Evolutionary conservation across 805 yeast species (phyloP).

Genomic region (Teunomyces funiuensis): DNA sequence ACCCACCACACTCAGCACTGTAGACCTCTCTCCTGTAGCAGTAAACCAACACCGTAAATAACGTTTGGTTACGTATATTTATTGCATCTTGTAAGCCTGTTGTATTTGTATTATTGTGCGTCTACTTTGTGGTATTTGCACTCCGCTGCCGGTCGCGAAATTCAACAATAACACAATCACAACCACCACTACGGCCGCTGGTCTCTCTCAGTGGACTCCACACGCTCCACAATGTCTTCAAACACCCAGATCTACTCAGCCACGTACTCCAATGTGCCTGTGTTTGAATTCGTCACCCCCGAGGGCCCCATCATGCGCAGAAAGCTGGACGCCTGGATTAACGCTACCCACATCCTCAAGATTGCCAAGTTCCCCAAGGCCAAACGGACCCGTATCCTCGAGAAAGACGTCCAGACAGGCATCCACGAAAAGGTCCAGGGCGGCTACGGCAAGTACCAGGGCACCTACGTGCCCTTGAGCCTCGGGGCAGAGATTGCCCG

Average conservation of each 20-base stretch:
- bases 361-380: slow-evolving; percentile 69
- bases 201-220: no score
- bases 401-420: slow-evolving; percentile 62
- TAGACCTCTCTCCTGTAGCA: no score
- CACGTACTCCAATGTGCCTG: slow-evolving; percentile 74
- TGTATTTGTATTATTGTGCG: no score
- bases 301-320: slow-evolving; percentile 75
- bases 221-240: background rate
- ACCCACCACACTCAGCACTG: no score
- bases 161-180: no score
- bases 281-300: slow-evolving; percentile 60
- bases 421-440: slow-evolving; percentile 71
- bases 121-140: no score
- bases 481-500: slow-evolving; percentile 41
- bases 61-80: no score
- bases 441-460: slow-evolving; percentile 68
- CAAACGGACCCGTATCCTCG: slow-evolving; percentile 60
- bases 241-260: slow-evolving; percentile 56
- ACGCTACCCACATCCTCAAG: slow-evolving; percentile 71
- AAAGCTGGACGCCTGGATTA: slow-evolving; percentile 60
- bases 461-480: slow-evolving; percentile 45
- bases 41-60: no score
- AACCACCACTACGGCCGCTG: no score
- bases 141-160: no score
- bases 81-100: no score